Conservation (phyloP, 2,329 filamentous ascomycete species). For the Trichothecium sympodiale region DNA sequence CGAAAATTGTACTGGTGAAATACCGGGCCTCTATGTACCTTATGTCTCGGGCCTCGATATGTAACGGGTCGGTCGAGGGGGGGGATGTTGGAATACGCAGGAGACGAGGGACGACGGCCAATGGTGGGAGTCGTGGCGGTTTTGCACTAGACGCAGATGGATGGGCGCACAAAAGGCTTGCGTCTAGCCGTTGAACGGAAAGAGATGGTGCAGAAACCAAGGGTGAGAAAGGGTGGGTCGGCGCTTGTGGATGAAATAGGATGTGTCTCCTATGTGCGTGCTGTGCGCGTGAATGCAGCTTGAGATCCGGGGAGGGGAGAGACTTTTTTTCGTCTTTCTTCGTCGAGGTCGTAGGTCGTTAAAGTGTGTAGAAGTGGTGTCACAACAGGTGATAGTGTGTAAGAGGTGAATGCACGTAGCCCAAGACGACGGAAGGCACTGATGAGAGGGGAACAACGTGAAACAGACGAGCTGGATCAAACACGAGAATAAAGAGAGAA, state of each 20-base stretch:
- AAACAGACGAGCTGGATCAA: neutral
- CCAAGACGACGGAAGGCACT: neutral
- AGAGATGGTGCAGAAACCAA: too few species aligned
- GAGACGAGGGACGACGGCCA: neutral
- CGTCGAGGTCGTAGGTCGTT: neutral
- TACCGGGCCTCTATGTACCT: neutral
- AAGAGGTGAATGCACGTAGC: neutral
- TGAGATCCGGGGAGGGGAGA: neutral
- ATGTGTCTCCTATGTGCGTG: constrained; percentile 1
- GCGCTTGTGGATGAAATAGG: constrained; percentile 5
- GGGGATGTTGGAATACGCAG: neutral
- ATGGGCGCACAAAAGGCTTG: constrained; percentile 1
- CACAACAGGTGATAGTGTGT: neutral
- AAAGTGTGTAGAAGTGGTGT: neutral
- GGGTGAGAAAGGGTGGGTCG: constrained; percentile 4
- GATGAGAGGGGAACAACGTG: neutral
- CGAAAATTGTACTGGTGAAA: neutral
- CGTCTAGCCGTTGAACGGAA: constrained; percentile 4
- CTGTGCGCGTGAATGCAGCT: neutral
- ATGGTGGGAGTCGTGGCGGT: constrained; percentile 4
- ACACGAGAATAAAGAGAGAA: constrained; percentile 1
- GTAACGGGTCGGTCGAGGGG: neutral
- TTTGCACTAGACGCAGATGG: constrained; percentile 3
- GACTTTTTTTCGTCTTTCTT: neutral
- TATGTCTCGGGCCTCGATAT: neutral